Evolutionary conservation across 805 yeast genomes (phyloP), one percentile per base, ranked within the genome.

Genomic region (Torulaspora franciscae): DNA sequence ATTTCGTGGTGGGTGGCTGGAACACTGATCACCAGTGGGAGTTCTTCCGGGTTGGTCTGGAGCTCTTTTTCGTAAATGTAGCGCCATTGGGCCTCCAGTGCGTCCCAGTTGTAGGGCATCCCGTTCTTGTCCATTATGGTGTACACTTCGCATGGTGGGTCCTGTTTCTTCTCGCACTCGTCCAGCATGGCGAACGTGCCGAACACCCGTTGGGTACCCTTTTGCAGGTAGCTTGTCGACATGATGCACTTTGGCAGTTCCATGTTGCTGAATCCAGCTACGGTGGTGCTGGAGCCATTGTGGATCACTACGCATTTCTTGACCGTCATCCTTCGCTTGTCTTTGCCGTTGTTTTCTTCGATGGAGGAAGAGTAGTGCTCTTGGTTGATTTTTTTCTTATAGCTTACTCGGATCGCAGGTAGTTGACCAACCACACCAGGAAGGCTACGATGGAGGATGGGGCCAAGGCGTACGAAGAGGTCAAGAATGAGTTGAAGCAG

Each of bases 51-150:
- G 23, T 73, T 72, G 4, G 79, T 67, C 33, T 75, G 75, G 65
- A 76, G 72, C 51, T 67, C 56, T 7, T 68, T 70, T 29, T 64
- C 68, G 67, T 77, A 85, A 8, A 85, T 76, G 58, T 80, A 77
- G 29, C 72, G 67, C 91, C 95, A 85, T 54, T 82, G 77, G 37
- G 76, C 69, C 27, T 77, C 75, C 32, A 85, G 70, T 15, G 80
- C 79, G 15, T 83, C 88, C 79, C 85, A 83, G 65, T 88, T 81
- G 61, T 83, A 83, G 4, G 83, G 73, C 6, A 77, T 56, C 3
- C 90, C 89, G 45, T 77, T 77, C 34, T 57, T 37, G 42, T 77
- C 81, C 57, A 80, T 66, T 28, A 82, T 64, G 0, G 87, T 82
- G 69, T 70, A 80, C 19, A 42, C 54, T n/a, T 43, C 17, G 9